phyloP scores from a whole-genome alignment of 345 rosid genomes.

The Carallia brachiata region DNA sequence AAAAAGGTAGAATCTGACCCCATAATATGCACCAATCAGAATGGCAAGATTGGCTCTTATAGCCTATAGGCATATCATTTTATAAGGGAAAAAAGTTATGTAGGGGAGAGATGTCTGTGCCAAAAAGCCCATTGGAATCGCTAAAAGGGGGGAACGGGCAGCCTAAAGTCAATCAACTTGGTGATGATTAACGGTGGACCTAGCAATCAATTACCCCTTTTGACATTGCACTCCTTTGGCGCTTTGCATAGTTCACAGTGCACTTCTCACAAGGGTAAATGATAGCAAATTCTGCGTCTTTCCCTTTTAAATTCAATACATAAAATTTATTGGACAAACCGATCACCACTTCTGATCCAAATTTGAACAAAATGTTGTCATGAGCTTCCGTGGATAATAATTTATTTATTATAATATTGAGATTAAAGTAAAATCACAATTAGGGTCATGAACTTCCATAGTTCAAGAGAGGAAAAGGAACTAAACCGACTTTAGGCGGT shows the following conservation, averaged over 20 bases:
- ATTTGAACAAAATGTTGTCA: no score
- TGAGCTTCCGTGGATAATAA: no score
- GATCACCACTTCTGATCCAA: no score
- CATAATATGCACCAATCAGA: background rate
- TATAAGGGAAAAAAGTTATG: background rate
- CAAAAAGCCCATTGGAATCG: constrained; percentile 12
- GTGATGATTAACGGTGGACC: constrained; percentile 6
- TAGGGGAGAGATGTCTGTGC: constrained; percentile 3
- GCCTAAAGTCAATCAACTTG: background rate
- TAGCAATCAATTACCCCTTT: background rate
- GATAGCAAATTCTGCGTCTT: constrained; percentile 25
- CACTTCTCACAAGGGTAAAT: constrained; percentile 11
- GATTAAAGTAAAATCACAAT: no score
- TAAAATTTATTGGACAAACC: no score
- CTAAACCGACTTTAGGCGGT: no score
- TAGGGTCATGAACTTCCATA: no score
- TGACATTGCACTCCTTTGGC: background rate
- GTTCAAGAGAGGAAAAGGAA: no score
- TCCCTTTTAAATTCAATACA: background rate
- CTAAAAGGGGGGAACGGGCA: background rate
- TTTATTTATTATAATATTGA: no score
- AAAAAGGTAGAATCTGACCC: constrained; percentile 7
- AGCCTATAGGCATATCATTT: constrained; percentile 1
- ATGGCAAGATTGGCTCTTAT: constrained; percentile 9
- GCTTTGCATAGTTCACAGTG: constrained; percentile 2